Evolutionary conservation across 805 yeast genomes (phyloP).

Genomic region (Naumovozyma baii): DNA sequence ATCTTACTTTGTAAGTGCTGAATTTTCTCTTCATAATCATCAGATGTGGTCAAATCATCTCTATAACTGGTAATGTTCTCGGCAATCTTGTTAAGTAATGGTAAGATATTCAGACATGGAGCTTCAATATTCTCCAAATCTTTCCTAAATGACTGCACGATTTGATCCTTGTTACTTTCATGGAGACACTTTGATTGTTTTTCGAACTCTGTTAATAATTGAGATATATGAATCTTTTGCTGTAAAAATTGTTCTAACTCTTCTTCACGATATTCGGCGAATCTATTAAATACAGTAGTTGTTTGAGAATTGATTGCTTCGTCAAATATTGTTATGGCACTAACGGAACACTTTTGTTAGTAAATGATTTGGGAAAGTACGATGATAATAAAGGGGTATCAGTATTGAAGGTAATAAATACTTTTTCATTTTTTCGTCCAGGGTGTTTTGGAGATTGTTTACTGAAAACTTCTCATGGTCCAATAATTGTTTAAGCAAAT

Average conservation of each 20-base stretch:
- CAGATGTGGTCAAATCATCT: slow-evolving; percentile 5
- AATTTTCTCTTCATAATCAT: slow-evolving; percentile 13
- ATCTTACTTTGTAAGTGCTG: slow-evolving; percentile 14
- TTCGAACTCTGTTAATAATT: background rate
- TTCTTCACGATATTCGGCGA: background rate
- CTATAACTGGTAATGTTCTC: slow-evolving; percentile 5
- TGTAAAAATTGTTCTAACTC: background rate
- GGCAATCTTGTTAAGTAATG: background rate
- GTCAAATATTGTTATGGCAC: too few relatives aligned
- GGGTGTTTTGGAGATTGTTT: background rate
- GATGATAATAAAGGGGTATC: too few relatives aligned
- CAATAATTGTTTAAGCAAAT: background rate
- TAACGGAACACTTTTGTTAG: background rate
- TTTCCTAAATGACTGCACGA: background rate
- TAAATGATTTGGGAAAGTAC: too few relatives aligned
- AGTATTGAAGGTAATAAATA: background rate
- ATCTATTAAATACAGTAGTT: background rate
- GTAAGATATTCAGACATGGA: background rate
- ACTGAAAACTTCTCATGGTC: background rate
- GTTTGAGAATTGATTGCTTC: too few relatives aligned
- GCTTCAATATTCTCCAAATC: background rate
- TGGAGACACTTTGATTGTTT: background rate
- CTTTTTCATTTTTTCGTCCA: background rate
- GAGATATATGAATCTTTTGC: background rate
- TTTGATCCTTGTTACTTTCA: background rate